Evolutionary conservation across 768 basidiomycete genomes (phyloP).

Genomic region (Boletales sp.): DNA sequence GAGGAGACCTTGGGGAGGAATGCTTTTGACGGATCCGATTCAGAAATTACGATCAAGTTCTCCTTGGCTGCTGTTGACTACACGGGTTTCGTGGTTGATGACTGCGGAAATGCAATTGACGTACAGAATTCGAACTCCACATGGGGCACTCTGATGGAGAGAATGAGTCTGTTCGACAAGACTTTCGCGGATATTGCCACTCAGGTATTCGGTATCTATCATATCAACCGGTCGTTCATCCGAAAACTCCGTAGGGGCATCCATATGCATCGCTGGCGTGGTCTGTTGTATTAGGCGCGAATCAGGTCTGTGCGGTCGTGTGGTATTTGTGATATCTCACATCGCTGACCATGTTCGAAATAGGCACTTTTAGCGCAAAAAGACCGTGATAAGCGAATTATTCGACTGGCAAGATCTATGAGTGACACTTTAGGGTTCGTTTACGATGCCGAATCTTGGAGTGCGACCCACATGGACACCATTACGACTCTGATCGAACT

Average conservation of each 20-base stretch:
- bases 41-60: no score
- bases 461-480: neutral
- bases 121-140: neutral
- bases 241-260: no score
- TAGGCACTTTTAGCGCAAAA: neutral
- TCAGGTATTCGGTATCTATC: neutral
- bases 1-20: no score
- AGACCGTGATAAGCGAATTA: neutral
- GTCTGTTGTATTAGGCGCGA: neutral
- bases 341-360: no score
- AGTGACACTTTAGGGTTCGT: neutral
- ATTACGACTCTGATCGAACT: neutral
- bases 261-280: no score
- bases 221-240: no score
- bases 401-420: neutral
- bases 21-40: no score
- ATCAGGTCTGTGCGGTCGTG: no score
- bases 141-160: neutral
- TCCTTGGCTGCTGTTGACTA: neutral
- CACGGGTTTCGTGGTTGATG: neutral
- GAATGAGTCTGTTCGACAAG: neutral
- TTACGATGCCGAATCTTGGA: neutral
- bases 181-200: neutral
- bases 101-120: fast-evolving
- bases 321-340: no score